Conservation (phyloP, 495 filamentous ascomycete genomes). For the Trichoderma orchidacearum region DNA sequence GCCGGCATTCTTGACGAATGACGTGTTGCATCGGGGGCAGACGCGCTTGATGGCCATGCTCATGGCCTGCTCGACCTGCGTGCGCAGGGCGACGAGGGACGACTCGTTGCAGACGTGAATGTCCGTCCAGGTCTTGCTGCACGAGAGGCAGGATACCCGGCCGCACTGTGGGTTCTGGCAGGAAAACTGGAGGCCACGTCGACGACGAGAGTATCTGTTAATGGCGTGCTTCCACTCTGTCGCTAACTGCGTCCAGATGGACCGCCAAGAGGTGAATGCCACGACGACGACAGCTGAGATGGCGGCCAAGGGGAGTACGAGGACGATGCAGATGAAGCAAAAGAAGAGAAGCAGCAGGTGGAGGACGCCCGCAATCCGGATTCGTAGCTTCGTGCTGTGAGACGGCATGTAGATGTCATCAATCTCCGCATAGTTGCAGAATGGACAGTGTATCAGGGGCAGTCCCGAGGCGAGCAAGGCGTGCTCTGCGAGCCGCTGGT, state of each 20-base stretch:
- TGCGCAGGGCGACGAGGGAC: slow-evolving; percentile 69
- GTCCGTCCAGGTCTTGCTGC: slow-evolving; percentile 48
- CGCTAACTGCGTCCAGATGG: slow-evolving; percentile 18
- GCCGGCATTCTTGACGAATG: slow-evolving; percentile 81
- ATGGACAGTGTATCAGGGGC: slow-evolving; percentile 74
- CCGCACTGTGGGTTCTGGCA: slow-evolving; percentile 56
- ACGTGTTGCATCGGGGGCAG: slow-evolving; percentile 77
- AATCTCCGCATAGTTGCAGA: slow-evolving; percentile 80
- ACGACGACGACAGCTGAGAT: slow-evolving; percentile 20
- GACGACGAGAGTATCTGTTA: slow-evolving; percentile 44
- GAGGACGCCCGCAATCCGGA: slow-evolving; percentile 33
- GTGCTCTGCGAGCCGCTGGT: slow-evolving; percentile 63
- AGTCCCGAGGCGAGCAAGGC: slow-evolving; percentile 54
- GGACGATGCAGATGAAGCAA: slow-evolving; percentile 30
- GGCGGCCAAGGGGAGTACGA: slow-evolving; percentile 35
- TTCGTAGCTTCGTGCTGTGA: slow-evolving; percentile 25
- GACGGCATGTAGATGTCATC: slow-evolving; percentile 61
- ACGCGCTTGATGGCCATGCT: slow-evolving; percentile 91
- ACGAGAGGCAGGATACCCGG: slow-evolving; percentile 65
- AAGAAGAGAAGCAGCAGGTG: slow-evolving; percentile 27
- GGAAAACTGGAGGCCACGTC: slow-evolving; percentile 54
- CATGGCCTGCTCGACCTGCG: slow-evolving; percentile 79
- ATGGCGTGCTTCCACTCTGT: slow-evolving; percentile 39
- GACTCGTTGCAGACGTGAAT: slow-evolving; percentile 72
- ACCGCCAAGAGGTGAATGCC: slow-evolving; percentile 20